phyloP scores from a whole-genome alignment of 2,329 filamentous ascomycete species.

The Thelonectria rubi region DNA sequence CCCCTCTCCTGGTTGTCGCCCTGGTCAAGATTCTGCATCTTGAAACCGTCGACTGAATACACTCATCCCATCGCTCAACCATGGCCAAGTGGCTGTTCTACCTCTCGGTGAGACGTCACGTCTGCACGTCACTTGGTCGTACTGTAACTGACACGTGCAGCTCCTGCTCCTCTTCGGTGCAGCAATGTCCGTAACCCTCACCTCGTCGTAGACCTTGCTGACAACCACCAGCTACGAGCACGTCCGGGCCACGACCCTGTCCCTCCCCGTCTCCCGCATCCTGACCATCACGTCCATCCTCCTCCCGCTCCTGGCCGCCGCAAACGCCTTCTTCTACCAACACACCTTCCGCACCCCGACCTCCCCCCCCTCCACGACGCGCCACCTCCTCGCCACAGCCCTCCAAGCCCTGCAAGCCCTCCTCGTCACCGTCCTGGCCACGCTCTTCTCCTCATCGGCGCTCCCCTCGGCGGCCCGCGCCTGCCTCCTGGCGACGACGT shows the following conservation, averaged over 20 bases:
- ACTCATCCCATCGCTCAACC: background rate
- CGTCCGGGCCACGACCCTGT: slow-evolving; percentile 50
- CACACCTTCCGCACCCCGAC: background rate
- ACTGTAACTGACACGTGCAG: background rate
- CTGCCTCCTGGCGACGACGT: slow-evolving; percentile 66
- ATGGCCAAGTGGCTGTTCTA: background rate
- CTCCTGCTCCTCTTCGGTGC: background rate
- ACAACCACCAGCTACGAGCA: slow-evolving; percentile 49
- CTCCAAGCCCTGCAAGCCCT: slow-evolving; percentile 56
- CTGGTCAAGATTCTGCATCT: background rate
- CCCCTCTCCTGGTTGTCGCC: background rate
- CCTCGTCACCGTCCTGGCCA: slow-evolving; percentile 55
- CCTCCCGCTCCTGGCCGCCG: slow-evolving; percentile 51
- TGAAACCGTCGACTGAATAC: background rate
- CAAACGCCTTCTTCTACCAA: slow-evolving; percentile 44
- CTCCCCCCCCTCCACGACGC: slow-evolving; percentile 35
- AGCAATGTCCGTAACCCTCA: background rate
- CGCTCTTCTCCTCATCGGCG: slow-evolving; percentile 51
- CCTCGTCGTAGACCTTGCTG: background rate
- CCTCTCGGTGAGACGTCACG: background rate
- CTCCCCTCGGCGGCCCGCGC: slow-evolving; percentile 46
- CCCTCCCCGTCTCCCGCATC: slow-evolving; percentile 50
- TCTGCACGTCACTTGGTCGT: background rate
- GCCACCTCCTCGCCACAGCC: slow-evolving; percentile 42
- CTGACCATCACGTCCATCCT: slow-evolving; percentile 51